A percentile compares a stretch with the other conserved stretches of the same genome.
Conservation (phyloP, 768 basidiomycete species). For the Auricularia auricula-judae region DNA sequence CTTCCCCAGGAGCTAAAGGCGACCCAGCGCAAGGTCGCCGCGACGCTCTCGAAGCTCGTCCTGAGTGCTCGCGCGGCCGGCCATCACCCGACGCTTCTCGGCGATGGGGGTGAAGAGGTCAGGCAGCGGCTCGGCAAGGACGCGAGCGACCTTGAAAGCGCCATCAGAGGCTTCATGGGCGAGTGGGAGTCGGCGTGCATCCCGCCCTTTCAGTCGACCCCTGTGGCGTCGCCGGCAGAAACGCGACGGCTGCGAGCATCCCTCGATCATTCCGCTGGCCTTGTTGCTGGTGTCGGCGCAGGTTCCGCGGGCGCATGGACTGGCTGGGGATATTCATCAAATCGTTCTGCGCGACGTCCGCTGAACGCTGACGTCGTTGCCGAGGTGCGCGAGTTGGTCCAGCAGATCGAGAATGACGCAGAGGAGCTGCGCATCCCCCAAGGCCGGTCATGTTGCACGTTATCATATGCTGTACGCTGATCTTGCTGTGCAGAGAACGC, state of each 20-base stretch:
- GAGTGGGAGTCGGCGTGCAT: slow-evolving; percentile 37
- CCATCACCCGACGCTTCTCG: slow-evolving; percentile 9
- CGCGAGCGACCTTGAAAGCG: slow-evolving; percentile 17
- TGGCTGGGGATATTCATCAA: slow-evolving; percentile 70
- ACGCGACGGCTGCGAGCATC: not conserved
- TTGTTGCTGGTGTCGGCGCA: slow-evolving; percentile 47
- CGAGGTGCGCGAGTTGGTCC: not conserved
- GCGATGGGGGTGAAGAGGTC: slow-evolving; percentile 11
- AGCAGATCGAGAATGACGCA: not conserved
- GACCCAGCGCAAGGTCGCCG: slow-evolving; percentile 75
- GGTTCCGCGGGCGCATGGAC: slow-evolving; percentile 71
- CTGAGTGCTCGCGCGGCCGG: slow-evolving; percentile 76
- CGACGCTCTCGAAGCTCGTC: slow-evolving; percentile 80
- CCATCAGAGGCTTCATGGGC: slow-evolving; percentile 15
- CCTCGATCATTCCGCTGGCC: slow-evolving; percentile 28
- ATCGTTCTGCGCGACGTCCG: not conserved
- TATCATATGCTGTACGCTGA: not conserved
- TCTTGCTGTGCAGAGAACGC: slow-evolving; percentile 2
- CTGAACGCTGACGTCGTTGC: not conserved
- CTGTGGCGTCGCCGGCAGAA: not conserved
- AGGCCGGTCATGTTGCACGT: not conserved
- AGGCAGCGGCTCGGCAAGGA: slow-evolving; percentile 15
- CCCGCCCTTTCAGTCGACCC: slow-evolving; percentile 36
- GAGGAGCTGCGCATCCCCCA: not conserved
- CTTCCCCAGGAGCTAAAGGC: slow-evolving; percentile 44